These are phyloP conservation scores for Aspergillus floridensis DNA, from an alignment of 2,329 filamentous ascomycete genomes.

Conservation along the genomic window DNA sequence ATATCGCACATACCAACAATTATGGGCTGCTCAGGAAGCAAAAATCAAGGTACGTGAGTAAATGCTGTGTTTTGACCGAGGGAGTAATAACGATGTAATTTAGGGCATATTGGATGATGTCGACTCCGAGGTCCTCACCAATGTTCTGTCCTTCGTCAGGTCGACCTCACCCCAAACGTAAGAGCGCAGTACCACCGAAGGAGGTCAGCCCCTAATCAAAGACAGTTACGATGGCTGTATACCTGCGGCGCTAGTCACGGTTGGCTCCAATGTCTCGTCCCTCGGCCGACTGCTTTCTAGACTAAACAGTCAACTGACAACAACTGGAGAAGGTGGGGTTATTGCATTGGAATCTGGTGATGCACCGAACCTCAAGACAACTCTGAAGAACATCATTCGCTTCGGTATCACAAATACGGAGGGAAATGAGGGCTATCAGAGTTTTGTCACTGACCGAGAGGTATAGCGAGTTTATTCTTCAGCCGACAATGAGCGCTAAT, in stretches of 20 bases:
- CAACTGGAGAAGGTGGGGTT: conserved; percentile 34
- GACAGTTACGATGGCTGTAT: conserved; percentile 40
- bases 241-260: conserved; percentile 42
- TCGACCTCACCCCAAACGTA: conserved; percentile 37
- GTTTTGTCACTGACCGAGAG: conserved; percentile 38
- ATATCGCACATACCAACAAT: conserved; percentile 36
- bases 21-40: conserved; percentile 40
- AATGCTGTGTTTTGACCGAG: background rate
- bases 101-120: conserved; percentile 39
- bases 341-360: conserved; percentile 45
- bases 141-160: conserved; percentile 39
- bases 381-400: conserved; percentile 48
- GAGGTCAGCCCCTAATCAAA: conserved; percentile 12
- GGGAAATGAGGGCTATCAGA: conserved; percentile 40
- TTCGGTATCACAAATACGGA: conserved; percentile 38
- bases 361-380: conserved; percentile 46
- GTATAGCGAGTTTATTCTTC: conserved; percentile 24
- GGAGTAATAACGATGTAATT: conserved; percentile 10
- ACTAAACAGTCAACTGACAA: conserved; percentile 35
- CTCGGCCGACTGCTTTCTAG: conserved; percentile 38
- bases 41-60: conserved; percentile 37
- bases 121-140: conserved; percentile 39
- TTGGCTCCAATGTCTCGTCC: conserved; percentile 45
- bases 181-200: conserved; percentile 10
- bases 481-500: background rate